Percentiles rank a stretch among this genome's conserved stretches.
These are phyloP conservation scores for Tylopilus sp. DNA, from an alignment of 1,284 basidiomycete genomes.

Conservation along the genomic window DNA sequence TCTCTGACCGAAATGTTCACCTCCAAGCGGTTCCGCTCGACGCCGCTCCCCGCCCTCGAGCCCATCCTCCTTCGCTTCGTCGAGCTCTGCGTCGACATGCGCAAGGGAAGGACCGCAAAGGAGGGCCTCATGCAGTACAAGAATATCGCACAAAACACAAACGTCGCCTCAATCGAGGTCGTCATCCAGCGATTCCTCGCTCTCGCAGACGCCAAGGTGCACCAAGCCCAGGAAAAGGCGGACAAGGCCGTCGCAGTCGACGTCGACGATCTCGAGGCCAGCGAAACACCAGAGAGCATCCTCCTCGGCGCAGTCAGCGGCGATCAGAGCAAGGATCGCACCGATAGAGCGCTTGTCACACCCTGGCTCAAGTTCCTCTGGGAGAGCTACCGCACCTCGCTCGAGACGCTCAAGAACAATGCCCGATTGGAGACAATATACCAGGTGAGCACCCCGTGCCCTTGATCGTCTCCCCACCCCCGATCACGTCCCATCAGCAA, in stretches of 20 bases:
- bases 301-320: slow-evolving; percentile 84
- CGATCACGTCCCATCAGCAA: slow-evolving; percentile 49
- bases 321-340: slow-evolving; percentile 91
- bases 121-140: slow-evolving; percentile 96
- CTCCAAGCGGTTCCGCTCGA: slow-evolving; percentile 91
- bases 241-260: slow-evolving; percentile 69
- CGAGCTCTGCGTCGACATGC: slow-evolving; percentile 94
- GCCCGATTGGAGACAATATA: slow-evolving; percentile 91
- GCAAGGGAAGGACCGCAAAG: slow-evolving; percentile 70
- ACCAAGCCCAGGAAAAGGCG: slow-evolving; percentile 82
- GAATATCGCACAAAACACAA: slow-evolving; percentile 92
- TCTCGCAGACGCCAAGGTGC: slow-evolving; percentile 83
- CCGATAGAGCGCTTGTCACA: slow-evolving; percentile 91
- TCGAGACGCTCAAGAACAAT: slow-evolving; percentile 98
- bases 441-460: slow-evolving; percentile 56
- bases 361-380: slow-evolving; percentile 98
- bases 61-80: slow-evolving; percentile 93
- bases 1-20: slow-evolving; percentile 89
- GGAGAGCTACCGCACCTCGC: slow-evolving; percentile 95
- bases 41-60: slow-evolving; percentile 84
- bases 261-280: slow-evolving; percentile 86
- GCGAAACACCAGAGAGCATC: slow-evolving; percentile 89
- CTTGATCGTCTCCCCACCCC: background rate
- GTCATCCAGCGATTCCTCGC: slow-evolving; percentile 90
- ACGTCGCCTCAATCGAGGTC: slow-evolving; percentile 86